A percentile compares a stretch with the other conserved stretches of the same genome.
These are phyloP conservation scores for Nakazawaea ambrosiae DNA, from an alignment of 805 yeast genomes.

Conservation along the genomic window DNA sequence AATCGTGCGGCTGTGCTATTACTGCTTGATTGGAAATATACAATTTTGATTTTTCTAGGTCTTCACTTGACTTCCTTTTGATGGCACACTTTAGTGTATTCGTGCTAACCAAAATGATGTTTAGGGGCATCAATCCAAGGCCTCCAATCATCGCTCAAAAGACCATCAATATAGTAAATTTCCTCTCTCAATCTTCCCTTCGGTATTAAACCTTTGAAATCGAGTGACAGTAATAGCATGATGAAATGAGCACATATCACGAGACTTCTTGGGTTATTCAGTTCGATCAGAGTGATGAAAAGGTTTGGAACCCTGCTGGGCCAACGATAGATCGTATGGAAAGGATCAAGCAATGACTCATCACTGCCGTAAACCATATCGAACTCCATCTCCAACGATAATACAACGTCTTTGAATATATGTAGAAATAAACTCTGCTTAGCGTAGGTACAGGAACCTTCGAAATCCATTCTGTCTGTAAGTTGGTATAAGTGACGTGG, in stretches of 20 bases:
- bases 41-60: too few species aligned
- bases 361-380: neutral
- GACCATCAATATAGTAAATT: neutral
- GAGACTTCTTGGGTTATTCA: neutral
- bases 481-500: constrained; percentile 2
- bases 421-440: neutral
- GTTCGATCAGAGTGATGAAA: neutral
- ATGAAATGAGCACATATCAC: constrained; percentile 4
- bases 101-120: too few species aligned
- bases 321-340: constrained; percentile 2
- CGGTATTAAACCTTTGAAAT: constrained; percentile 1
- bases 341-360: neutral
- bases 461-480: neutral
- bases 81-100: too few species aligned
- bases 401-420: neutral
- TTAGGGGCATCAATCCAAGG: neutral
- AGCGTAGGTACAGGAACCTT: neutral
- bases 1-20: too few species aligned
- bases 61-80: too few species aligned
- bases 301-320: neutral
- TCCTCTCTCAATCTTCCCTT: neutral
- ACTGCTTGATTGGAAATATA: too few species aligned
- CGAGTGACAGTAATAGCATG: constrained; percentile 4
- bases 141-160: neutral
- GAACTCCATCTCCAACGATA: neutral